These are phyloP conservation scores for Kwoniella sp. DNA, from an alignment of 768 basidiomycete genomes.

Conservation along the genomic window DNA sequence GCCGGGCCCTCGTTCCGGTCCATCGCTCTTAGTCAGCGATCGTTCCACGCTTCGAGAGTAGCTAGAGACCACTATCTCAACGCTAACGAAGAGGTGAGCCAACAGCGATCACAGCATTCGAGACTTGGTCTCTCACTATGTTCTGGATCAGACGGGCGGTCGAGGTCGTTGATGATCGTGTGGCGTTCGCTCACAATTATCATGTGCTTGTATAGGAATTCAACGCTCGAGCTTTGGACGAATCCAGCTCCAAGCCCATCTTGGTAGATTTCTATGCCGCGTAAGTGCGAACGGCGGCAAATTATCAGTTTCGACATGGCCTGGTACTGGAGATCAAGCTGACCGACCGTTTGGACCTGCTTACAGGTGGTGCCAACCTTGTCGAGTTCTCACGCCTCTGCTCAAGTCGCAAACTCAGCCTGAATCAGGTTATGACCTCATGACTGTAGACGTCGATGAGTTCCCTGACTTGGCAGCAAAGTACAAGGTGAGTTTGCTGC, in stretches of 20 bases:
- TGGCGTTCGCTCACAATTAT: no score
- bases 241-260: slow-evolving; percentile 31
- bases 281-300: slow-evolving; percentile 16
- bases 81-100: slow-evolving; percentile 34
- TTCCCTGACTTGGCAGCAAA: slow-evolving; percentile 45
- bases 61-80: slow-evolving; percentile 38
- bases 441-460: slow-evolving; percentile 47
- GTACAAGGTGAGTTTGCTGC: slow-evolving; percentile 47
- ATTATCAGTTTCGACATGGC: no score
- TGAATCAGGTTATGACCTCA: slow-evolving; percentile 33
- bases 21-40: slow-evolving; percentile 9
- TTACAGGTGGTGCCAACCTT: slow-evolving; percentile 52
- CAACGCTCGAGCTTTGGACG: slow-evolving; percentile 36
- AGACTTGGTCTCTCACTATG: no score
- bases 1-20: slow-evolving; percentile 17
- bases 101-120: no score
- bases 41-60: slow-evolving; percentile 34
- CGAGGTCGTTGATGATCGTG: no score
- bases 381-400: slow-evolving; percentile 47
- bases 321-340: no score
- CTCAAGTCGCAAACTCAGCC: slow-evolving; percentile 41
- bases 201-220: slow-evolving; percentile 29
- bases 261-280: slow-evolving; percentile 54
- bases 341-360: no score
- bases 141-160: no score